phyloP scores from a whole-genome alignment of 352 stramenopile species.

The Globisporangium irregulare region DNA sequence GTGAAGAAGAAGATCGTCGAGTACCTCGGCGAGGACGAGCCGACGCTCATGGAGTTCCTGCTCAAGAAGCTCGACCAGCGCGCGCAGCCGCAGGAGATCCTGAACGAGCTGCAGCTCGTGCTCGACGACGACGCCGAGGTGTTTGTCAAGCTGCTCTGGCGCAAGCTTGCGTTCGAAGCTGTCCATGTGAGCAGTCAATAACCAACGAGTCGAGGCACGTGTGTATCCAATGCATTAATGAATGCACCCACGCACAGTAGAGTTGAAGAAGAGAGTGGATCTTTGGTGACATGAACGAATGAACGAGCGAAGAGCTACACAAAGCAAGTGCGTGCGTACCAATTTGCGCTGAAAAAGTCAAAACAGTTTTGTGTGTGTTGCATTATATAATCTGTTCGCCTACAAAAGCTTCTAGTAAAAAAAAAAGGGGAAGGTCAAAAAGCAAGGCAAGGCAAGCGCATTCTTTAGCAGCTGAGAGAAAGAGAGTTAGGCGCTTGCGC shows the following conservation, averaged over 20 bases:
- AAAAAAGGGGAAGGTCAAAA: background rate
- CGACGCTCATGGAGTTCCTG: conserved; percentile 44
- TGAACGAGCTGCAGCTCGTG: conserved; percentile 34
- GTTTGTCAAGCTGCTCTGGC: conserved; percentile 55
- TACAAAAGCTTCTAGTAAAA: conserved; percentile 10
- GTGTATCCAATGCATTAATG: background rate
- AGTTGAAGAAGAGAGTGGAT: background rate
- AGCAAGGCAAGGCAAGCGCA: background rate
- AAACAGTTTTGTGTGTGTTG: conserved; percentile 1
- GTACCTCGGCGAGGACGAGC: conserved; percentile 51
- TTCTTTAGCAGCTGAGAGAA: background rate
- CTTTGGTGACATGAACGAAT: background rate
- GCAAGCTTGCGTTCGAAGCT: conserved; percentile 51
- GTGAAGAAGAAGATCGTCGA: conserved; percentile 47
- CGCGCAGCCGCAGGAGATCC: conserved; percentile 25
- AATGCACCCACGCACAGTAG: background rate
- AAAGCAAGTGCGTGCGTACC: background rate
- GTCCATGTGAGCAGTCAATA: conserved; percentile 16
- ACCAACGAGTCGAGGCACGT: background rate
- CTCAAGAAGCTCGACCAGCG: conserved; percentile 33
- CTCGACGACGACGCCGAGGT: conserved; percentile 51
- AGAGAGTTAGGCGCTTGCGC: background rate
- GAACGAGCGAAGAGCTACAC: background rate
- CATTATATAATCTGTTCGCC: conserved; percentile 8
- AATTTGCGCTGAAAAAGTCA: background rate